Evolutionary conservation across 495 filamentous ascomycete genomes (phyloP), one percentile per base, ranked within the genome.

Genomic region (Talaromyces nanjingensis): DNA sequence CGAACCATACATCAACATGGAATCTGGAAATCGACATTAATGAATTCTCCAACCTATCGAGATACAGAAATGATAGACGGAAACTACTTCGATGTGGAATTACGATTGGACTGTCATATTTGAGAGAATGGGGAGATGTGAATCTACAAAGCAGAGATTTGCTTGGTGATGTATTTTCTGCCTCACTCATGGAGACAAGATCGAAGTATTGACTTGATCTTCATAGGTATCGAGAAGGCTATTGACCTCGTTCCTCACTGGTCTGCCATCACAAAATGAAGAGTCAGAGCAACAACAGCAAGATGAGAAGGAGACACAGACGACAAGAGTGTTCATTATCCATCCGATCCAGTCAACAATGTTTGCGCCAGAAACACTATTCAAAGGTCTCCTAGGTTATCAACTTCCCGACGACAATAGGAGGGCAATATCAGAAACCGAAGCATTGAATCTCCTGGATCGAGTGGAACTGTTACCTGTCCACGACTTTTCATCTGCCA

Each of bases 291-390:
- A 57, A 64, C 53, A 62, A 20, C 65, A 62, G 34, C 64, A 62
- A 47, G 16, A 58, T 22, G 27, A 59, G 4, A 34, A 24, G n/a
- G 27, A 16, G 25, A 55, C 24, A 4, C 57, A 64, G 39, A 53
- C 66, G 37, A 64, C 71, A 59, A 71, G 61, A 45, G 67, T 71
- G 20, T 79, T 74, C 67, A 79, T 81, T 34, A 76, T 81, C 56
- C 89, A 96, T 74, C 92, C 90, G 1, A 86, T 86, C 33, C 93
- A 90, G 71, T 91, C 89, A n/a, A 85, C 90, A 49, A 91, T 89
- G 3, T 91, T 96, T 47, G 85, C 89, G 31, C 79, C 93, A 12
- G 89, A 91, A 71, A 85, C 79, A 12, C 74, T 96, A 59, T 81
- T 91, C 45, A 63, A 68, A 6, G 70, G 67, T 3, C 65, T 79